Percentiles rank a stretch among this genome's conserved stretches.
phyloP scores from a whole-genome alignment of 2,329 filamentous ascomycete genomes.

The Neonectria magnoliae region DNA sequence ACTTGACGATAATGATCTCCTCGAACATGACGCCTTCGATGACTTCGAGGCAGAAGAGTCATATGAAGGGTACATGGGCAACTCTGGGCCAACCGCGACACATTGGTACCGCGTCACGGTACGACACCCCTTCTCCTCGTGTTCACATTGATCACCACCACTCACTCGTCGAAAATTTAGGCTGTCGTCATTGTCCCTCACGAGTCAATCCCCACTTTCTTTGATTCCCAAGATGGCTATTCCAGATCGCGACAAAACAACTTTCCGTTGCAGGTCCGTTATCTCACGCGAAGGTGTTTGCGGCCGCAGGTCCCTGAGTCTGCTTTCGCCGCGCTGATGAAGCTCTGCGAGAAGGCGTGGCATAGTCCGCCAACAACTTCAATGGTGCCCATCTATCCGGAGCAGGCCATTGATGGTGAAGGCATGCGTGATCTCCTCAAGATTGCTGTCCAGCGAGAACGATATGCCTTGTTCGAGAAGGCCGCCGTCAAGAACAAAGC shows the following conservation, averaged over 20 bases:
- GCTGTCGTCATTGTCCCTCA: constrained; percentile 33
- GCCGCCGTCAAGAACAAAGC: constrained; percentile 1
- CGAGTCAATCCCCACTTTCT: constrained; percentile 26
- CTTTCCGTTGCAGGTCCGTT: constrained; percentile 16
- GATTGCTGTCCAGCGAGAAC: constrained; percentile 8
- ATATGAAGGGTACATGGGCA: constrained; percentile 43
- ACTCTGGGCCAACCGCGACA: constrained; percentile 34
- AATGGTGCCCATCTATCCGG: too few relatives aligned
- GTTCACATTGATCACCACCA: background rate
- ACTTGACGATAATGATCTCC: constrained; percentile 34
- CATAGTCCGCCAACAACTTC: background rate
- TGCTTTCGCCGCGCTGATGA: constrained; percentile 3
- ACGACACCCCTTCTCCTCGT: background rate
- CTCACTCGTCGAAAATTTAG: constrained; percentile 11
- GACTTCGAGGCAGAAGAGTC: constrained; percentile 31
- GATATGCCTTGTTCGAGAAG: constrained; percentile 18
- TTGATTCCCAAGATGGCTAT: background rate
- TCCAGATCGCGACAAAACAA: background rate
- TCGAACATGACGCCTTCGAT: constrained; percentile 44
- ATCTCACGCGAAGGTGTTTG: constrained; percentile 20
- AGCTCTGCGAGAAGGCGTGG: constrained; percentile 13
- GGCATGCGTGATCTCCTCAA: constrained; percentile 22
- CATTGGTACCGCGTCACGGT: constrained; percentile 40
- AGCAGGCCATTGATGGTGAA: background rate
- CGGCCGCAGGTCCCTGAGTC: constrained; percentile 2